Evolutionary conservation across 73 alveolate species (phyloP).

Genomic region (Effrenium voratum): DNA sequence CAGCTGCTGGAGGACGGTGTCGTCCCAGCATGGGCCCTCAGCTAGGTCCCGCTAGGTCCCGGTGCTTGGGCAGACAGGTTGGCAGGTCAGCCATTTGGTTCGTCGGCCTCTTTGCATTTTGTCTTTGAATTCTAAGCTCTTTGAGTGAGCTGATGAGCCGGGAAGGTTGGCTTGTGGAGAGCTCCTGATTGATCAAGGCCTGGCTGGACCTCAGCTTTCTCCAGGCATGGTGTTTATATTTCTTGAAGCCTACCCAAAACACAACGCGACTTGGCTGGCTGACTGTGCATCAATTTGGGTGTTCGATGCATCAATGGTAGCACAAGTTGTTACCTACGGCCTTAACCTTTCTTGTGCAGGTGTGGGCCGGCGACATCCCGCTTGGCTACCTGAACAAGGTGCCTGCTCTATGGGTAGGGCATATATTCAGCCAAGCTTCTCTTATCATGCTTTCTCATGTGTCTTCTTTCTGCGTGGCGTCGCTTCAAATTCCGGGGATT

Average conservation of each 20-base stretch:
- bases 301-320: neutral
- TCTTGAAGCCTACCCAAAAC: neutral
- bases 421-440: too few species aligned
- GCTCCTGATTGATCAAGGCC: neutral
- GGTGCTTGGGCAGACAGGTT: neutral
- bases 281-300: too few species aligned
- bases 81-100: neutral
- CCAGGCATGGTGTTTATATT: neutral
- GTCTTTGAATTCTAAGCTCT: neutral
- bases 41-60: too few species aligned
- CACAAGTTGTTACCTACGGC: neutral
- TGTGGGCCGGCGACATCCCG: constrained; percentile 77
- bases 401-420: too few species aligned
- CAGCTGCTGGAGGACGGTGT: constrained; percentile 58
- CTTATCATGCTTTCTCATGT: too few species aligned
- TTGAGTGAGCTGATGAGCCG: neutral
- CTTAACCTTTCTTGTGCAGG: neutral
- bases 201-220: constrained; percentile 67
- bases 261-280: too few species aligned
- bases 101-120: neutral
- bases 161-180: neutral
- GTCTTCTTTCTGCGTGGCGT: too few species aligned
- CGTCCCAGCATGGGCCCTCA: constrained; percentile 31
- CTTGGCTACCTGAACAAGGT: constrained; percentile 73
- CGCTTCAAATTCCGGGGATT: neutral